Percentiles rank a stretch among this genome's conserved stretches.
Conservation (phyloP, 2,329 filamentous ascomycete genomes). For the Neocucurbitaria cava region DNA sequence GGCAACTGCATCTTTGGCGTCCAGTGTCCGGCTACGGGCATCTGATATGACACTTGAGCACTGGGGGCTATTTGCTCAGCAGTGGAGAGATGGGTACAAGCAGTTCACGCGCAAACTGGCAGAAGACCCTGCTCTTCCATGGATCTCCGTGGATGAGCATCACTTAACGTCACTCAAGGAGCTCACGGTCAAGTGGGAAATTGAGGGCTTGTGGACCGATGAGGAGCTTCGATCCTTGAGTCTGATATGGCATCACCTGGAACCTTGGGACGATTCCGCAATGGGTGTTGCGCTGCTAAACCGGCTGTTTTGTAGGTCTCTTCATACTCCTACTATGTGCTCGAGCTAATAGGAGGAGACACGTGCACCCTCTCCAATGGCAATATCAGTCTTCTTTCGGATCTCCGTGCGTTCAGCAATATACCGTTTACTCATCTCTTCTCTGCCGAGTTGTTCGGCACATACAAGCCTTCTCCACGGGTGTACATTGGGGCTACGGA, state of each 20-base stretch:
- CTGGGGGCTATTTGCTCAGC: slow-evolving; percentile 71
- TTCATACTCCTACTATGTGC: not conserved
- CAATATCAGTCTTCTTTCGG: slow-evolving; percentile 69
- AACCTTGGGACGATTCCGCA: slow-evolving; percentile 71
- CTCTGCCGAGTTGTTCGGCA: slow-evolving; percentile 73
- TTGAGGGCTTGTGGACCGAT: slow-evolving; percentile 65
- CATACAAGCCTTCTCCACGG: slow-evolving; percentile 74
- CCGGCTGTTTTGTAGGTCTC: slow-evolving; percentile 52
- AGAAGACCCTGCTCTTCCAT: slow-evolving; percentile 53
- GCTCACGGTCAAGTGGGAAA: slow-evolving; percentile 63
- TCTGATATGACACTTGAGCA: slow-evolving; percentile 61
- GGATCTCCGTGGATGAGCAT: slow-evolving; percentile 76
- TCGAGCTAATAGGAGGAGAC: slow-evolving; percentile 8
- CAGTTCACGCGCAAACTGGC: slow-evolving; percentile 65
- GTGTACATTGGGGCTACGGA: slow-evolving; percentile 74
- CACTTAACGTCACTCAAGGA: slow-evolving; percentile 68
- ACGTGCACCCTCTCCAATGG: slow-evolving; percentile 79
- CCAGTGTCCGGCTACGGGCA: slow-evolving; percentile 57
- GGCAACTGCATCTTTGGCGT: slow-evolving; percentile 54
- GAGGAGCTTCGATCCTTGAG: slow-evolving; percentile 53
- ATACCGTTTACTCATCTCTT: slow-evolving; percentile 69
- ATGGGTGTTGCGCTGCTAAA: slow-evolving; percentile 65
- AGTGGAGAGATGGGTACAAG: slow-evolving; percentile 73
- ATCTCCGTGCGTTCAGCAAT: slow-evolving; percentile 65
- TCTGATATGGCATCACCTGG: slow-evolving; percentile 74